phyloP scores from a whole-genome alignment of 768 basidiomycete species.

The Macrocybe gigantea region DNA sequence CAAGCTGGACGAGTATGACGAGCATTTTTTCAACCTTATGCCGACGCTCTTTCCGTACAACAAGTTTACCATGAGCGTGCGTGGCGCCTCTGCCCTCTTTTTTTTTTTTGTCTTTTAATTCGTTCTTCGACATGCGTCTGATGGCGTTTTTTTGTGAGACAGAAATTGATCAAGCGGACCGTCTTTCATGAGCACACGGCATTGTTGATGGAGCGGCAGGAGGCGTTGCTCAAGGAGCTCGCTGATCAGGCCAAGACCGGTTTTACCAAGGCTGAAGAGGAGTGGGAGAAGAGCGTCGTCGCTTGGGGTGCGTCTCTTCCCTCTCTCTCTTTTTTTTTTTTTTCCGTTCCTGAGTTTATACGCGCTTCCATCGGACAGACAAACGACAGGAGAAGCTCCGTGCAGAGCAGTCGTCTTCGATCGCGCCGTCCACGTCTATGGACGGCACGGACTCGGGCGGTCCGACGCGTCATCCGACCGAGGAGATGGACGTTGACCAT shows the following conservation, averaged over 20 bases:
- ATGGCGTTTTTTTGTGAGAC: slow-evolving; percentile 1
- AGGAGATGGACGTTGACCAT: slow-evolving; percentile 39
- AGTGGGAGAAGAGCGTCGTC: slow-evolving; percentile 65
- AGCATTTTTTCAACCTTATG: slow-evolving; percentile 87
- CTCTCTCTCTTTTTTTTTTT: neutral
- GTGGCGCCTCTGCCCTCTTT: slow-evolving; percentile 16
- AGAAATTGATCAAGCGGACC: slow-evolving; percentile 95
- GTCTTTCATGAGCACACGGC: slow-evolving; percentile 70
- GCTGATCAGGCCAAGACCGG: slow-evolving; percentile 54
- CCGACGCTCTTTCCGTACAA: slow-evolving; percentile 91
- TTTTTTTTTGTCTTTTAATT: too few relatives aligned
- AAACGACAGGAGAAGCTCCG: slow-evolving; percentile 53
- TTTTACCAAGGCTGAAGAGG: slow-evolving; percentile 64
- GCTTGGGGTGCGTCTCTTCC: slow-evolving; percentile 51
- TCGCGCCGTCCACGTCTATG: slow-evolving; percentile 16
- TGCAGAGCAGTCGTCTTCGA: slow-evolving; percentile 13
- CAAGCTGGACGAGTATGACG: slow-evolving; percentile 82
- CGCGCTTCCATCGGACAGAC: slow-evolving; percentile 20
- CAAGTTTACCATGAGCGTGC: slow-evolving; percentile 85
- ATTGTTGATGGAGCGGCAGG: slow-evolving; percentile 62
- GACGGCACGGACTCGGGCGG: slow-evolving; percentile 27
- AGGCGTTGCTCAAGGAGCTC: slow-evolving; percentile 61
- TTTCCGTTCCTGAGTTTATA: neutral
- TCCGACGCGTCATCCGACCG: slow-evolving; percentile 38
- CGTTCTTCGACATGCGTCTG: neutral